These are phyloP conservation scores for Phyllostachys edulis DNA, from an alignment of 176 grass and related monocot species.

Conservation along the genomic window DNA sequence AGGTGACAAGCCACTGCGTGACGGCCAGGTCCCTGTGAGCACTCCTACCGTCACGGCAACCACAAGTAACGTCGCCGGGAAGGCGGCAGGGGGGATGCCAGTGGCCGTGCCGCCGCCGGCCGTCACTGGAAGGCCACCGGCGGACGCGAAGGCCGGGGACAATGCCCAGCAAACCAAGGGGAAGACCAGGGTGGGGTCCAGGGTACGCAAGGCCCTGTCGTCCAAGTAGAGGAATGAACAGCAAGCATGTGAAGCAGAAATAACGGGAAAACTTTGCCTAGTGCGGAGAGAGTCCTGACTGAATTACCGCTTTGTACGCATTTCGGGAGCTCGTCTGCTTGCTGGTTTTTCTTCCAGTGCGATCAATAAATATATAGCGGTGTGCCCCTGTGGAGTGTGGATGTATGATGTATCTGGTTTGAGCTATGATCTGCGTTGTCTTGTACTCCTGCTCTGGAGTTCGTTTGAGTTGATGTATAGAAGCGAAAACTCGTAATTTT, in stretches of 20 bases:
- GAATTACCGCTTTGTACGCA: no score
- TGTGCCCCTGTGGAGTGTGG: no score
- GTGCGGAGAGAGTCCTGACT: no score
- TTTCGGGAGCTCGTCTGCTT: neutral
- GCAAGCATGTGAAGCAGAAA: neutral
- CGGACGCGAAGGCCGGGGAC: neutral
- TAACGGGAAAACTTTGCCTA: neutral
- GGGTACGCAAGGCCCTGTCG: conserved; percentile 32
- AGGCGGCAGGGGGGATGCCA: conserved; percentile 6
- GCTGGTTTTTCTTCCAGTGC: neutral
- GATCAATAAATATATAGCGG: no score
- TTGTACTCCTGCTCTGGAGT: neutral
- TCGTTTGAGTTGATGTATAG: neutral
- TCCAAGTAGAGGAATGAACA: conserved; percentile 27
- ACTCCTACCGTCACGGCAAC: neutral
- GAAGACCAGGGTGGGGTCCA: conserved; percentile 38
- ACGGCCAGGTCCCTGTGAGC: neutral
- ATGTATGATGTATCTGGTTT: neutral
- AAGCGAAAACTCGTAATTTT: neutral
- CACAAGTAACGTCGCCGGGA: neutral
- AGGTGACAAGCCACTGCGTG: neutral
- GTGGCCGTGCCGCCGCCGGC: conserved; percentile 25
- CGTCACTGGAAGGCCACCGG: neutral
- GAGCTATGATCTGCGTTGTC: neutral
- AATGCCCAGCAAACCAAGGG: conserved; percentile 6